Evolutionary conservation across 1,139 yeast species (phyloP).

Genomic region (Kodamaea derodonti): DNA sequence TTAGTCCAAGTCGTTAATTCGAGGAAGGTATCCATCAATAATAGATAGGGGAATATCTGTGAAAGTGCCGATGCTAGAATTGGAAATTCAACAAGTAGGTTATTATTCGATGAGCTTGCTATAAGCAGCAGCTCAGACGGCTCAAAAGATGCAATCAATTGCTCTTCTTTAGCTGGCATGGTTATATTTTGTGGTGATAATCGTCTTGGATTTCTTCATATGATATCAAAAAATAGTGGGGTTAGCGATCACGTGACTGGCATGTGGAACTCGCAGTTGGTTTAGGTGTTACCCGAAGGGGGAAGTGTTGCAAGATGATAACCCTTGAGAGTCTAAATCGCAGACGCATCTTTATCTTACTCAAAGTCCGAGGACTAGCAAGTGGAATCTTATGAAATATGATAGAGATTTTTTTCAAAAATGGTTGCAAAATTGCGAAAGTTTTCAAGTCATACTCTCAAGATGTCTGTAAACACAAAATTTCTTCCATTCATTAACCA

Average conservation of each 20-base stretch:
- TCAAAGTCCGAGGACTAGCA: too few species aligned
- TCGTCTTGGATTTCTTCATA: constrained; percentile 4
- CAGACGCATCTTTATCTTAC: too few species aligned
- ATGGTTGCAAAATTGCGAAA: too few species aligned
- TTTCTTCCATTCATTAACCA: too few species aligned
- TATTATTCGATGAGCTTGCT: constrained; percentile 24
- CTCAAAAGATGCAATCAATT: constrained; percentile 29
- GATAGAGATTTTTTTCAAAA: too few species aligned
- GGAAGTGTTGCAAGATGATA: too few species aligned
- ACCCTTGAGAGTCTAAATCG: too few species aligned
- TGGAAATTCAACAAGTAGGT: constrained; percentile 41
- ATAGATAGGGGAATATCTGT: constrained; percentile 45
- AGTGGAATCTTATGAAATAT: too few species aligned
- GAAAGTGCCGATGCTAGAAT: constrained; percentile 44
- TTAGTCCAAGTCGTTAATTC: constrained; percentile 56
- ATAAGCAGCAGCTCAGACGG: constrained; percentile 34
- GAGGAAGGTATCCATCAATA: constrained; percentile 41
- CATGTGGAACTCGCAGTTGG: too few species aligned
- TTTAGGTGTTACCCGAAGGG: too few species aligned
- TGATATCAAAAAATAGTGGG: constrained; percentile 11
- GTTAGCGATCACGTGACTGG: constrained; percentile 3
- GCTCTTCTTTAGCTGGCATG: constrained; percentile 14
- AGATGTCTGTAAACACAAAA: too few species aligned
- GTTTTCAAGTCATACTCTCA: too few species aligned
- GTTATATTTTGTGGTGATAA: constrained; percentile 1